Evolutionary conservation across 2,329 filamentous ascomycete genomes (phyloP).

Genomic region (Colletotrichum shisoi): DNA sequence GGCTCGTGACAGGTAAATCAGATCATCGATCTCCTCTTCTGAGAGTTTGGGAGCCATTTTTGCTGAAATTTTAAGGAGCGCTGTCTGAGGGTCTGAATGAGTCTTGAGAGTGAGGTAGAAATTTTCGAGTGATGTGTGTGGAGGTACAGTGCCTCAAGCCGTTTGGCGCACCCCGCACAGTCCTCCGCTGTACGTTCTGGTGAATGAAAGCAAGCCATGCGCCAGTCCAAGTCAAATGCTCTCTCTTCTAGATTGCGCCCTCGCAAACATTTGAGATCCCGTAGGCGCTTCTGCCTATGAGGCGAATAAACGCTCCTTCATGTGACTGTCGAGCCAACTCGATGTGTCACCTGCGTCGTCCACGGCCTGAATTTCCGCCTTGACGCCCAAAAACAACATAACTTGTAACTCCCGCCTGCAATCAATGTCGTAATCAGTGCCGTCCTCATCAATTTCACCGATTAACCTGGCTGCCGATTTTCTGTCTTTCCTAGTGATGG

Average conservation of each 20-base stretch:
- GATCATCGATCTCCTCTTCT: conserved; percentile 87
- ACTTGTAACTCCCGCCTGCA: conserved; percentile 68
- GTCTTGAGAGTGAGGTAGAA: conserved; percentile 28
- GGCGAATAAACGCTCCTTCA: conserved; percentile 41
- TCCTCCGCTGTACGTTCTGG: background rate
- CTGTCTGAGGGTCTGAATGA: conserved; percentile 22
- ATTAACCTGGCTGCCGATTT: conserved; percentile 64
- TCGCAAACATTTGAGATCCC: background rate
- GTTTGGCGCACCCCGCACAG: conserved; percentile 23
- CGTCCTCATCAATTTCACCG: conserved; percentile 48
- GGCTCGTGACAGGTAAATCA: conserved; percentile 84
- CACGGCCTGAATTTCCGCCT: conserved; percentile 79
- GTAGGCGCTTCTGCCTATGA: too few relatives aligned
- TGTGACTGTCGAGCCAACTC: conserved; percentile 58
- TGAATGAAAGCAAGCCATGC: conserved; percentile 6
- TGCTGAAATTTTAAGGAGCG: conserved; percentile 1
- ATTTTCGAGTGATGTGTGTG: conserved; percentile 38
- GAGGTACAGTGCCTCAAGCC: conserved; percentile 34
- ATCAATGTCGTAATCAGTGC: conserved; percentile 46
- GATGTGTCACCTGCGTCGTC: conserved; percentile 63
- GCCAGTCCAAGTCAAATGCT: background rate
- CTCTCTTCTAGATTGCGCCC: background rate
- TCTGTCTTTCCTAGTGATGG: conserved; percentile 65
- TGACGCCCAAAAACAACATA: conserved; percentile 77
- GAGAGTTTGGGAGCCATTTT: conserved; percentile 64